Conservation (phyloP, 768 basidiomycete species). For the Thelephora aurantiotincta region DNA sequence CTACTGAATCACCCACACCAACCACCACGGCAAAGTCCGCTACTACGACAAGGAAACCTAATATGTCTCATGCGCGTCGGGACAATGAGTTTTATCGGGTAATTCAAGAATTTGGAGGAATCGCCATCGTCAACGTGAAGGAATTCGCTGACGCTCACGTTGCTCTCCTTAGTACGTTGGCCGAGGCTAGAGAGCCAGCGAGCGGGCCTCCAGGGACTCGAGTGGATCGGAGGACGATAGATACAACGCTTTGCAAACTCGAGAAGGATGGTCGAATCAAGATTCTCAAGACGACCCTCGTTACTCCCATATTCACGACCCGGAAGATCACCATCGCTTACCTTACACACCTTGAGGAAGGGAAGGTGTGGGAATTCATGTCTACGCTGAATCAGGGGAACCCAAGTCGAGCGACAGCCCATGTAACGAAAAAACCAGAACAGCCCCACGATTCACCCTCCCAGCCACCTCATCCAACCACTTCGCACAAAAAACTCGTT, state of each 20-base stretch:
- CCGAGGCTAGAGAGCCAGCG: conserved; percentile 47
- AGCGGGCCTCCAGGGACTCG: conserved; percentile 57
- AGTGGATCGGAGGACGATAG: conserved; percentile 62
- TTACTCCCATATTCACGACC: conserved; percentile 41
- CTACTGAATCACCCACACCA: not conserved
- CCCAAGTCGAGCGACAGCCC: conserved; percentile 38
- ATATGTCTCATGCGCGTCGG: conserved; percentile 65
- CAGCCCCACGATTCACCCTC: not conserved
- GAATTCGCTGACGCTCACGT: conserved; percentile 59
- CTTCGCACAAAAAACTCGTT: conserved; percentile 1
- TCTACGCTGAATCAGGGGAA: conserved; percentile 26
- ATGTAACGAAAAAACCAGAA: conserved; percentile 8
- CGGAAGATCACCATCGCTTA: conserved; percentile 52
- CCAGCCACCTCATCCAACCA: not conserved
- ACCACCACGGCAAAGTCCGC: conserved; percentile 1
- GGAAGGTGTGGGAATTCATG: conserved; percentile 44
- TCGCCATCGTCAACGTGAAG: conserved; percentile 48
- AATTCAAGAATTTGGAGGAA: conserved; percentile 51
- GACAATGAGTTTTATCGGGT: conserved; percentile 69
- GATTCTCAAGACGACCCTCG: conserved; percentile 49
- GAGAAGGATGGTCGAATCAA: conserved; percentile 57
- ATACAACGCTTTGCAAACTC: conserved; percentile 41
- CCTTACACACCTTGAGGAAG: conserved; percentile 41
- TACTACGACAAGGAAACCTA: conserved; percentile 24
- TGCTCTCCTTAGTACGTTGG: conserved; percentile 42